Evolutionary conservation across 2,329 filamentous ascomycete species (phyloP), one percentile per base, ranked within the genome.

Genomic region (Trematosphaeria pertusa): DNA sequence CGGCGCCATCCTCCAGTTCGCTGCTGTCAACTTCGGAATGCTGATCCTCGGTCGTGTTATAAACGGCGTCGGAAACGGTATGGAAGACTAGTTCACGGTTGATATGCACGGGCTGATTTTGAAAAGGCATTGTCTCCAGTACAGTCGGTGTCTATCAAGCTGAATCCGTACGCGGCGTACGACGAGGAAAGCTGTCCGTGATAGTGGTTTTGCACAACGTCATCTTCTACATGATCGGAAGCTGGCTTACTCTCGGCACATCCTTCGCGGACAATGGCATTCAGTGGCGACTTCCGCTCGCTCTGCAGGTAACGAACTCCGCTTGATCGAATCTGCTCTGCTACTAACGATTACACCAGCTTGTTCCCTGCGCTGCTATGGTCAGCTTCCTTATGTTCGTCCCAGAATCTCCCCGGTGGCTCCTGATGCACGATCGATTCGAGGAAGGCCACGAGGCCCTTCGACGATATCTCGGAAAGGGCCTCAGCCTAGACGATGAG

Each of bases 361-460:
- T 74, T 24, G 43, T 75, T 9, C 76, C 73, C 3, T 69, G 65
- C 15, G 53, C 60, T 12, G 59, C 52, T 62, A 68, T 76, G 40
- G 63, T 77, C 5, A 42, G 64, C 3, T 70, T 77, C 24, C 62
- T 78, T 31, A 68, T 68, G 43, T 75, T 81, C 35, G 71, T 79
- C 7, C 81, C 81, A 0, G 81, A 84, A 46, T 80, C 75, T 1
- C 81, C 81, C 4, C 72, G 81, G 18, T 84, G 79, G 78, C 64
- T 84, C 21, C 73, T 83, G 34, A 75, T 76, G 18, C 73, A 78
- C 48, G 80, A 80, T 11, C 72, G 74, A 7, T 43, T 61, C 1
- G 73, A 79, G 0, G 74, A 83, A 54, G 81, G 81, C 0, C 73
- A 68, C 4, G 69, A 69, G 0, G 77, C 82, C 14, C 59, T 83